Percentiles rank a stretch among this genome's conserved stretches.
These are phyloP conservation scores for Cymbopogon flexuosus DNA, from an alignment of 202 grass and related monocot genomes.

Conservation along the genomic window DNA sequence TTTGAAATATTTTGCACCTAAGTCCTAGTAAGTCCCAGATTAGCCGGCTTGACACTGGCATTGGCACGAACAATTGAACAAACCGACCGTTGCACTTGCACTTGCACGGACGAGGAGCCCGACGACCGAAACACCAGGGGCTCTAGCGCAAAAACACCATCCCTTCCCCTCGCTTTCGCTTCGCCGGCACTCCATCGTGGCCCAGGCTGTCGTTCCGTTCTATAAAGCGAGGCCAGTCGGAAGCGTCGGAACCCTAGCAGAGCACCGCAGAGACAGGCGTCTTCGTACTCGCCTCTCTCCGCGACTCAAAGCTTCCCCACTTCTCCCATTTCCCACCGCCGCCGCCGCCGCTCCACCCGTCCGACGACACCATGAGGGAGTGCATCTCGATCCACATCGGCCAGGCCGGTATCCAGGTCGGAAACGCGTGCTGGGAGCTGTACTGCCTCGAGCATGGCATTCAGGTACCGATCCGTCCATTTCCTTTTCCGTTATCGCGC, in stretches of 20 bases:
- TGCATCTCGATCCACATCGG: slow-evolving; percentile 99
- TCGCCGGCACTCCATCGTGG: slow-evolving; percentile 20
- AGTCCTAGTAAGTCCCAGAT: not conserved
- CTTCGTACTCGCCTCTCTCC: slow-evolving; percentile 53
- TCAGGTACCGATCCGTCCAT: slow-evolving; percentile 39
- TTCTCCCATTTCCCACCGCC: not conserved
- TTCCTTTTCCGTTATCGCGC: not conserved
- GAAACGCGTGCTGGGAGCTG: slow-evolving; percentile 95
- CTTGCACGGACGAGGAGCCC: not conserved
- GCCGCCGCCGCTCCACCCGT: not conserved
- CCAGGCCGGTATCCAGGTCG: slow-evolving; percentile 95
- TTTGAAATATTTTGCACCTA: not conserved
- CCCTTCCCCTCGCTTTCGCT: not conserved
- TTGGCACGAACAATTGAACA: no score
- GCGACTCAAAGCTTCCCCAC: no score
- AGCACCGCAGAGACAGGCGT: slow-evolving; percentile 47
- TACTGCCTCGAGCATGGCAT: slow-evolving; percentile 99
- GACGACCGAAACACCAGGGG: accelerated
- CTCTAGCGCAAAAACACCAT: not conserved
- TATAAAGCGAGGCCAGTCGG: not conserved
- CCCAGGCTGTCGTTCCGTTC: not conserved
- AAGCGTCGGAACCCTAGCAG: not conserved
- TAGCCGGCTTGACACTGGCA: not conserved
- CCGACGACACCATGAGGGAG: slow-evolving; percentile 64
- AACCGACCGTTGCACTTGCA: slow-evolving; percentile 5